Evolutionary conservation across 352 stramenopile species (phyloP).

Genomic region (Pythium diclinum): DNA sequence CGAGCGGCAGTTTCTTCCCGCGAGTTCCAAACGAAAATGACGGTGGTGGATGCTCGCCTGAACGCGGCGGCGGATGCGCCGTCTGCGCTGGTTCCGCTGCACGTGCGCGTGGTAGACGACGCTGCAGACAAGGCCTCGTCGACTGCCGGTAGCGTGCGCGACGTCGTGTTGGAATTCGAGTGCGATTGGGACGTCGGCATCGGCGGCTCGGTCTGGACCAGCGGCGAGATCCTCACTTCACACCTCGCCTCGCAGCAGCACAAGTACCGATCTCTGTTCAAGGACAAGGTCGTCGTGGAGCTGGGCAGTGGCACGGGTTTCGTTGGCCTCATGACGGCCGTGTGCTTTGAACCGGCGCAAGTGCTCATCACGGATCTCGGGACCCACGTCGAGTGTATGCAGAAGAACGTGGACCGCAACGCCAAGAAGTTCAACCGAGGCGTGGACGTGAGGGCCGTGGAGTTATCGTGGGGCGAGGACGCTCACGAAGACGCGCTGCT

Average conservation of each 20-base stretch:
- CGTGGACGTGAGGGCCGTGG: constrained; percentile 48
- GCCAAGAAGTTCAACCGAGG: constrained; percentile 20
- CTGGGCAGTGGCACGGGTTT: constrained; percentile 77
- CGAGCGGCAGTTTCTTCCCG: background rate
- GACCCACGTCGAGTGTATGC: constrained; percentile 52
- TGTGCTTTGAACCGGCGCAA: constrained; percentile 52
- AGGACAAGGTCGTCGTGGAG: constrained; percentile 64
- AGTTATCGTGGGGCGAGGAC: constrained; percentile 54
- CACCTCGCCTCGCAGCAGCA: constrained; percentile 55
- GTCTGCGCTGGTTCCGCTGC: constrained; percentile 39
- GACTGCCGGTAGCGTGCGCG: background rate
- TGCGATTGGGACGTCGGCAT: constrained; percentile 83
- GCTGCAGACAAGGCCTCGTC: background rate
- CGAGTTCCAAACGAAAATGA: constrained; percentile 3
- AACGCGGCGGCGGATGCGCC: background rate
- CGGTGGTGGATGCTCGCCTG: background rate
- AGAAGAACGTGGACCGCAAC: constrained; percentile 62
- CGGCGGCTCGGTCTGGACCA: constrained; percentile 82
- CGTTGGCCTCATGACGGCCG: constrained; percentile 62
- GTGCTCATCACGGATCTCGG: constrained; percentile 71
- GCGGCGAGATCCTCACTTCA: constrained; percentile 62
- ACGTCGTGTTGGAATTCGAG: constrained; percentile 52
- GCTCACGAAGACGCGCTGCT: constrained; percentile 49
- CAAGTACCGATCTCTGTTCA: constrained; percentile 48
- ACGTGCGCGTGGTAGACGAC: constrained; percentile 39